Base-by-base conservation (phyloP, 495 filamentous ascomycete species). In the Aspergillus taichungensis region DNA sequence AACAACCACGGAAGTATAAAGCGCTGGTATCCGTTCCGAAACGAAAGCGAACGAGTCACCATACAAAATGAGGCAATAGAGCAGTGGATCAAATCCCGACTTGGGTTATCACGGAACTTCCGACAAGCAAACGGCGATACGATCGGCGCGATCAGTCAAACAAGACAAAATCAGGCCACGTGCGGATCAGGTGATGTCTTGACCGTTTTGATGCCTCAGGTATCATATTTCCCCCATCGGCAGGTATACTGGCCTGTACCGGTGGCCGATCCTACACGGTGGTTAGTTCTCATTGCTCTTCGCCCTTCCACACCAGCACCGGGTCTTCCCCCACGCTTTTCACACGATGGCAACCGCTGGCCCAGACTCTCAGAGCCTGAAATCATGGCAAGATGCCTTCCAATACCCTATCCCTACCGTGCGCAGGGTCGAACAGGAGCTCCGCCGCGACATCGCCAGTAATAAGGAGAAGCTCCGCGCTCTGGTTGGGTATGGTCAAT, bases 381-480 rank as follows among this genome's bases (percentile, higher is more conserved):
- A 73, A 49, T 74, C 72, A 59, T 84, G 81, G 78, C 70, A 83
- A 48, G 79, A 83, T 64, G 81, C 78, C 10, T 85, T 85, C 51
- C 75, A 80, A 40, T 78, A 80, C 53, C 76, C 81, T 11, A 71
- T 84, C 42, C 78, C 80, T 12, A 72, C 73, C 30, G 76, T 82
- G 42, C 79, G 78, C 29, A 73, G 73, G 34, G 68, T 85, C 61
- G 78, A 82, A 56, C 71, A 74, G 56, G 76, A 82, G 63, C 69
- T 85, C 44, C 79, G 78, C 10, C 66, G 65, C 37, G 74, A 82
- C 58, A 72, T 90, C 53, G 76, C 81, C 37, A 87, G 85, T 66
- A 95, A 91, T 65, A 84, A 84, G 56, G 83, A 87, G 59, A 87
- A 86, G 56, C 76, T 97, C 63, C 83, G 92, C 63, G 84, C 84